A percentile compares a stretch with the other conserved stretches of the same genome.
These are phyloP conservation scores for Phytopythium cucurbitacearum DNA, from an alignment of 352 stramenopile species.

Conservation along the genomic window DNA sequence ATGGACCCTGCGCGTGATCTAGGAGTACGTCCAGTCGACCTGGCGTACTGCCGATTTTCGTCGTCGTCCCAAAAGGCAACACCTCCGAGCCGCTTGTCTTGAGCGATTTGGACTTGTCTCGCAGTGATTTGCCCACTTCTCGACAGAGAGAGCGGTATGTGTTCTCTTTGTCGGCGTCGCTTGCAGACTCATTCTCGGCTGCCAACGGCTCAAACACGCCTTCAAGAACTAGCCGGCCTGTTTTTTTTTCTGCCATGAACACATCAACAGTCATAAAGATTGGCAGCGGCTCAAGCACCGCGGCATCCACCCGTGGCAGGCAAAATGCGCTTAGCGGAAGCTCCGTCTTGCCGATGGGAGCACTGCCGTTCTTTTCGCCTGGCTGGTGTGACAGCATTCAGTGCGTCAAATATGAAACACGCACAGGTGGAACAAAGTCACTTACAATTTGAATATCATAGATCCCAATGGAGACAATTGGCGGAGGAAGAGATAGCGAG, in stretches of 20 bases:
- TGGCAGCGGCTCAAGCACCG: constrained; percentile 4
- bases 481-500: constrained; percentile 14
- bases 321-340: constrained; percentile 33
- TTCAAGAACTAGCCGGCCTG: constrained; percentile 23
- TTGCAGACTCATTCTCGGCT: not conserved
- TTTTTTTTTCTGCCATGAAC: constrained; percentile 24
- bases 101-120: constrained; percentile 8
- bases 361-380: constrained; percentile 30
- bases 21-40: constrained; percentile 41
- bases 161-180: not conserved
- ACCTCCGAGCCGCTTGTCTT: not conserved
- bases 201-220: constrained; percentile 39
- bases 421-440: constrained; percentile 2
- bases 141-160: constrained; percentile 6
- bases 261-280: constrained; percentile 29
- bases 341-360: constrained; percentile 34
- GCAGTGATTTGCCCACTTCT: constrained; percentile 6
- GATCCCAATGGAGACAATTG: constrained; percentile 34
- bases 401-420: too few species aligned
- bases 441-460: constrained; percentile 55
- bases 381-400: constrained; percentile 15
- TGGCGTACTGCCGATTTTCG: constrained; percentile 2
- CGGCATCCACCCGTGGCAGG: constrained; percentile 7
- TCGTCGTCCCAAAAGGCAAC: not conserved
- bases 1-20: constrained; percentile 9